phyloP scores from a whole-genome alignment of 139 green algal genomes.

The Parachlorella kessleri region DNA sequence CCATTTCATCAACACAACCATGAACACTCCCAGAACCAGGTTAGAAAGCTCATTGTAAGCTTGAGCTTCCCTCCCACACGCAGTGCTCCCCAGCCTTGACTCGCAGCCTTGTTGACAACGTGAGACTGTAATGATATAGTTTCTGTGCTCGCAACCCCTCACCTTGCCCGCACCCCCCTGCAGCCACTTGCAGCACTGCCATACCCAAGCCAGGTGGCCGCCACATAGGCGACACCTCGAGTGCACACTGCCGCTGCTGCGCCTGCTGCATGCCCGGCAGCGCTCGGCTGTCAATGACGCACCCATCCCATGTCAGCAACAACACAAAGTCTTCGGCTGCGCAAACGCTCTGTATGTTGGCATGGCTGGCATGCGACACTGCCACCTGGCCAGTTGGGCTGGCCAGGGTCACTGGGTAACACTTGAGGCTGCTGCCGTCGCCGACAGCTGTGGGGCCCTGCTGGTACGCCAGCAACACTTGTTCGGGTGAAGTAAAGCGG shows the following conservation, averaged over 20 bases:
- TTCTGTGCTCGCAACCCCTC: no score
- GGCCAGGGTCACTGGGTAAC: not conserved
- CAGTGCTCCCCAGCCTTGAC: not conserved
- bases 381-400: not conserved
- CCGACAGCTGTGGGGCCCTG: not conserved
- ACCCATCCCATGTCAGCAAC: not conserved
- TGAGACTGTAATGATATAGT: not conserved
- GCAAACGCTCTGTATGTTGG: no score
- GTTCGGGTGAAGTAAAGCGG: not conserved
- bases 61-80: not conserved
- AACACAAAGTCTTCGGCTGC: not conserved
- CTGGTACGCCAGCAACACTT: not conserved
- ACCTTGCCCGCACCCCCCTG: not conserved
- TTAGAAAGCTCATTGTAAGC: no score
- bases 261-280: not conserved
- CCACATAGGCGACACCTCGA: not conserved
- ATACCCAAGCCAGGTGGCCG: not conserved
- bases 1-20: not conserved
- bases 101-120: no score
- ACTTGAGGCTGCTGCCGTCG: not conserved
- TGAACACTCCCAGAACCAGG: not conserved
- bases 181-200: not conserved
- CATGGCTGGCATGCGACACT: not conserved
- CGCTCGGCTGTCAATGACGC: not conserved
- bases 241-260: no score